These are phyloP conservation scores for Peronosclerospora sorghi DNA, from an alignment of 352 stramenopile genomes.

Conservation along the genomic window DNA sequence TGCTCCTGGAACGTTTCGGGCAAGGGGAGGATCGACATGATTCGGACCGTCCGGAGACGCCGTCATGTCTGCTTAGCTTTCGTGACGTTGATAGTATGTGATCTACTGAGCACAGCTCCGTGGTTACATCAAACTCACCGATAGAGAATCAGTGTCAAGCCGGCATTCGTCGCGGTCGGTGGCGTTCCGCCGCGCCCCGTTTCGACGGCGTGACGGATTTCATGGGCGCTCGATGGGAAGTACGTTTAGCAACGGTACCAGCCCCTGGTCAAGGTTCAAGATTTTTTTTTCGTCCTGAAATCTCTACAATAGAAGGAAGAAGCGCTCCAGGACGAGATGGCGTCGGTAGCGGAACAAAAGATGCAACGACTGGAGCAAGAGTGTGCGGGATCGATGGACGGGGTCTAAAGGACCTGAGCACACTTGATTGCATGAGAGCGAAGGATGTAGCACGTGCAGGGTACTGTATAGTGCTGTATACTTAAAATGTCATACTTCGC, in stretches of 20 bases:
- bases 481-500: no score
- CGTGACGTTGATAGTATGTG: constrained; percentile 55
- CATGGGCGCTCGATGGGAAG: constrained; percentile 29
- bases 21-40: constrained; percentile 48
- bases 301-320: constrained; percentile 59
- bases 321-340: constrained; percentile 57
- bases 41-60: constrained; percentile 51
- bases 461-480: no score
- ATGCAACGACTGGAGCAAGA: constrained; percentile 63
- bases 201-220: constrained; percentile 44
- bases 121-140: constrained; percentile 45
- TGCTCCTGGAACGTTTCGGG: constrained; percentile 17
- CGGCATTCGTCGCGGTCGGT: constrained; percentile 50
- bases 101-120: constrained; percentile 63
- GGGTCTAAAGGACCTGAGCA: constrained; percentile 57
- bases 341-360: constrained; percentile 49
- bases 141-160: constrained; percentile 32
- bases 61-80: constrained; percentile 68
- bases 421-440: constrained; percentile 55
- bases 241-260: constrained; percentile 36
- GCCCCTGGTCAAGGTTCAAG: constrained; percentile 65
- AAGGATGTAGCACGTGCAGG: no score
- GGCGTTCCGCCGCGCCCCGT: constrained; percentile 56
- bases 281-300: constrained; percentile 73
- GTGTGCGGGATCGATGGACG: constrained; percentile 65